Conservation (phyloP, 129 eudicot species). For the Centaurea solstitialis region DNA sequence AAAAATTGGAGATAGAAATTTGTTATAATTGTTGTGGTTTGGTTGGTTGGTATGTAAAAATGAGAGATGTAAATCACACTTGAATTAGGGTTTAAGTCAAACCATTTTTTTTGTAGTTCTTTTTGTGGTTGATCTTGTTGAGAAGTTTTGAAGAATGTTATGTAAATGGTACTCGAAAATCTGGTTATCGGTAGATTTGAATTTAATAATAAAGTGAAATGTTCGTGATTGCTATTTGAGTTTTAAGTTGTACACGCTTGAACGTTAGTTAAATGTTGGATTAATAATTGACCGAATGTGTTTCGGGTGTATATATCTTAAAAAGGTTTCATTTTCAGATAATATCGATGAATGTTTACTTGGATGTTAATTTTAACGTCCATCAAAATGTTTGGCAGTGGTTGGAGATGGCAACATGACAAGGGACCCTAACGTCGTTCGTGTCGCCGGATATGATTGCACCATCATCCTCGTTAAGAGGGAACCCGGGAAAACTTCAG, state of each 20-base stretch:
- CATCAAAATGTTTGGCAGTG: too few relatives aligned
- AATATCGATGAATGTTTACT: too few relatives aligned
- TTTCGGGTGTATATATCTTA: too few relatives aligned
- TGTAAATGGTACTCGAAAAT: not conserved
- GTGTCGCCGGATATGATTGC: too few relatives aligned
- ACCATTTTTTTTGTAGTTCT: not conserved
- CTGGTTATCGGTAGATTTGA: not conserved
- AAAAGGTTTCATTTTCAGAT: too few relatives aligned
- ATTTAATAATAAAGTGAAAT: not conserved
- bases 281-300: not conserved
- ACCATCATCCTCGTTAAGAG: too few relatives aligned
- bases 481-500: too few relatives aligned
- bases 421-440: too few relatives aligned
- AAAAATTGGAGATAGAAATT: slow-evolving; percentile 12
- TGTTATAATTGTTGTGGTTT: slow-evolving; percentile 16
- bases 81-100: slow-evolving; percentile 20
- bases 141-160: not conserved
- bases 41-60: slow-evolving; percentile 29
- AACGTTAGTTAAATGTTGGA: not conserved
- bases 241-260: not conserved
- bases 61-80: slow-evolving; percentile 30
- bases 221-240: not conserved
- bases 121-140: slow-evolving; percentile 1
- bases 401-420: too few relatives aligned
- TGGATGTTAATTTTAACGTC: too few relatives aligned